Evolutionary conservation across 2,329 filamentous ascomycete species (phyloP).

Genomic region (Botryotinia globosa): DNA sequence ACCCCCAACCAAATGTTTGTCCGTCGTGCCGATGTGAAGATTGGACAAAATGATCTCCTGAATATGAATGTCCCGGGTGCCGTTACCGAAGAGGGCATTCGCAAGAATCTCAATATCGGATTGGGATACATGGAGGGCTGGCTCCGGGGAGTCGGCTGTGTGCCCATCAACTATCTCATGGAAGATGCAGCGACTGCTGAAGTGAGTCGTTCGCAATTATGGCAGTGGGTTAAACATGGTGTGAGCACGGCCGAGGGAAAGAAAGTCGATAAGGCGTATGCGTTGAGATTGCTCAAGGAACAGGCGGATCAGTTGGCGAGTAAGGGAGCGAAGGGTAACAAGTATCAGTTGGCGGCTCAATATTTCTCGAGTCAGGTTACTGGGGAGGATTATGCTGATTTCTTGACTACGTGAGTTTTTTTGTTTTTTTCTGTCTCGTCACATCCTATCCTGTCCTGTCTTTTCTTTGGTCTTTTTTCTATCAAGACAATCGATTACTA

Average conservation of each 20-base stretch:
- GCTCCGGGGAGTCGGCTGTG: conserved; percentile 90
- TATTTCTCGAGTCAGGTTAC: conserved; percentile 94
- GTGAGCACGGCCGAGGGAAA: conserved; percentile 82
- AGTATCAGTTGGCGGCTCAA: conserved; percentile 83
- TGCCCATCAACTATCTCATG: conserved; percentile 98
- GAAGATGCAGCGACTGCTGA: conserved; percentile 97
- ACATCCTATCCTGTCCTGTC: not conserved
- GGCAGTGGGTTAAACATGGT: conserved; percentile 85
- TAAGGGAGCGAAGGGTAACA: conserved; percentile 82
- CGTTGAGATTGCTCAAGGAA: conserved; percentile 82
- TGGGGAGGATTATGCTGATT: conserved; percentile 96
- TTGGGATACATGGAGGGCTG: conserved; percentile 98
- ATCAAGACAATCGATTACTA: too few species aligned
- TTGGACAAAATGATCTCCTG: conserved; percentile 84
- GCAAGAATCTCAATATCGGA: conserved; percentile 96
- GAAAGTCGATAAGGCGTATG: conserved; percentile 89
- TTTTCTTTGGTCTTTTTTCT: too few species aligned
- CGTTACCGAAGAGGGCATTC: conserved; percentile 91
- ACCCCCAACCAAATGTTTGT: conserved; percentile 95
- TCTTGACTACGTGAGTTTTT: conserved; percentile 73
- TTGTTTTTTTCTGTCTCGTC: not conserved
- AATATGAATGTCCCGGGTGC: conserved; percentile 97
- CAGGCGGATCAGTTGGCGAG: conserved; percentile 71
- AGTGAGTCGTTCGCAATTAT: conserved; percentile 89
- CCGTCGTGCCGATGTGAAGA: conserved; percentile 82